phyloP scores from a whole-genome alignment of 352 stramenopile species.

The Globisporangium camurandrum region DNA sequence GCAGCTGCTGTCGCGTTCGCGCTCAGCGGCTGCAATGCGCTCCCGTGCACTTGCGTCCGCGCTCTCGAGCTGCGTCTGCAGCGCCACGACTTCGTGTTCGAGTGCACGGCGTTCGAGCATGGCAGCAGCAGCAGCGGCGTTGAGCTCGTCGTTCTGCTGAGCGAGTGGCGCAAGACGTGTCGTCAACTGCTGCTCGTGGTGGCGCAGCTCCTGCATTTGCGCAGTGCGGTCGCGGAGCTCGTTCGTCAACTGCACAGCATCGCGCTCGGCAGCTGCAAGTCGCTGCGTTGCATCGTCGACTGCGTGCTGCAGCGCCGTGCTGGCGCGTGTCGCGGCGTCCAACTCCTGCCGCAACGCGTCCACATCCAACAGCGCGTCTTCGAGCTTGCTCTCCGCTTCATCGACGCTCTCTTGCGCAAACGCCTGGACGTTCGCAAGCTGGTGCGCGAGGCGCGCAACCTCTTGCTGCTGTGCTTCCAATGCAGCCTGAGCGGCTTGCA shows the following conservation, averaged over 20 bases:
- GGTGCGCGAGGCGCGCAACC: conserved; percentile 26
- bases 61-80: conserved; percentile 39
- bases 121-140: conserved; percentile 22
- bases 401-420: conserved; percentile 40
- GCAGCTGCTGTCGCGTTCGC: conserved; percentile 3
- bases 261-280: conserved; percentile 21
- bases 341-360: conserved; percentile 20
- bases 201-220: conserved; percentile 26
- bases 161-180: conserved; percentile 23
- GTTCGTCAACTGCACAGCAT: conserved; percentile 19
- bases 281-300: conserved; percentile 17
- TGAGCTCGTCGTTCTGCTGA: conserved; percentile 17
- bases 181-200: conserved; percentile 28
- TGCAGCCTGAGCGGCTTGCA: not conserved
- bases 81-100: conserved; percentile 39
- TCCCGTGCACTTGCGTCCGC: conserved; percentile 27
- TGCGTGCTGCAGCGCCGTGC: conserved; percentile 14
- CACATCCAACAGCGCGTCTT: conserved; percentile 42
- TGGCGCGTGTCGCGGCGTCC: conserved; percentile 21
- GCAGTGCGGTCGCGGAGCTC: conserved; percentile 32
- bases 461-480: conserved; percentile 5
- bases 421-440: conserved; percentile 61
- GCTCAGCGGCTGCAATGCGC: conserved; percentile 14
- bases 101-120: conserved; percentile 29
- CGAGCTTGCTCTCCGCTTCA: conserved; percentile 53